Base-by-base conservation (phyloP, 169 alveolate genomes). In the Plasmodium gaboni region DNA sequence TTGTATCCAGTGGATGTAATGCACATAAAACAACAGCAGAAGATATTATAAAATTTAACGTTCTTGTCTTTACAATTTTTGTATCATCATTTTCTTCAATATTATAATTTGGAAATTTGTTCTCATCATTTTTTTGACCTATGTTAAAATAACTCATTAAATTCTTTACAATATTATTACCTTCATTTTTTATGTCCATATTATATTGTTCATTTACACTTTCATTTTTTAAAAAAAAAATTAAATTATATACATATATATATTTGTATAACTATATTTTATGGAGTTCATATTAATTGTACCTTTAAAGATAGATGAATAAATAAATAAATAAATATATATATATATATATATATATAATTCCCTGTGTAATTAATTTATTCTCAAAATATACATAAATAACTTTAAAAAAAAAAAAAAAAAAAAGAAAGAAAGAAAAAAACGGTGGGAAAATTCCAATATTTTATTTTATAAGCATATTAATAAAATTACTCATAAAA, bases 41-140 rank as follows among this genome's bases (percentile, higher is more conserved):
- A 0, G 91, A 83, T 26, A 71, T n/a, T 83, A 83, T 83, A 83
- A 68, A 68, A 51, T 83, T 83, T 57, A 83, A 63, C n/a, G 91
- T 83, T 71, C 91, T 83, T 13, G 19, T 55, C 46, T 57, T 68
- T 24, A 83, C 85, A 48, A 3, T 55, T 15, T 42, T 68, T 57
- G 32, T 53, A 48, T 48, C 80, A 46, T 68, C 91, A 26, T 83
- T 60, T 28, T 48, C 69, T 12, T 38, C 69, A 26, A 26, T 24
- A 26, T 28, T 68, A 70, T 15, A 50, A 48, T 28, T 28, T 38
- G 12, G 53, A 8, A 28, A 17, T 68, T 51, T 15, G 1, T 55
- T 17, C 38, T 67, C 72, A 32, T 46, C 28, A 12, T 32, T 53
- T 12, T 51, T 55, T 24, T 15, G 44, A 53, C 44, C 61, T 17